A percentile compares a stretch with the other conserved stretches of the same genome.
Conservation (phyloP, 129 eudicot genomes). For the Centella asiatica region DNA sequence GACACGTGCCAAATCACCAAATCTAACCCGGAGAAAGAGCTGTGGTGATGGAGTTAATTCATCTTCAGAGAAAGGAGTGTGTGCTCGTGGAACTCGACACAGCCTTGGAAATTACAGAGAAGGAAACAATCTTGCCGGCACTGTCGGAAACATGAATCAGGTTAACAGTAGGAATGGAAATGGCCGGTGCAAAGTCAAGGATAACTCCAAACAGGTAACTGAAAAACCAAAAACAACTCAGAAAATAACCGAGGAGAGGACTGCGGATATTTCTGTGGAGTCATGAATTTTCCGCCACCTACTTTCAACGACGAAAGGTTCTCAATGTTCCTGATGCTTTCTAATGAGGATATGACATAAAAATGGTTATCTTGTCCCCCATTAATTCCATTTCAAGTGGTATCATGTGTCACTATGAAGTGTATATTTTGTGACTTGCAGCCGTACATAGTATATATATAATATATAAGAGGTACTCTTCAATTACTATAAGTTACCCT, state of each 20-base stretch:
- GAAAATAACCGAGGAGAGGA: neutral
- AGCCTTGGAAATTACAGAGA: conserved; percentile 56
- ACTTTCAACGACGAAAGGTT: neutral
- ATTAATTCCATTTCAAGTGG: neutral
- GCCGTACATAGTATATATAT: neutral
- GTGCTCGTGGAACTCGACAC: conserved; percentile 44
- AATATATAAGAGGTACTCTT: neutral
- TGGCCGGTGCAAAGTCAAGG: conserved; percentile 6
- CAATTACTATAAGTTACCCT: too few species aligned
- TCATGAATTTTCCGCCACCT: neutral
- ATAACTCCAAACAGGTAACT: neutral
- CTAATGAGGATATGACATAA: neutral
- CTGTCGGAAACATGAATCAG: neutral
- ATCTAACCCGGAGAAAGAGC: conserved; percentile 68
- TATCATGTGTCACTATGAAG: neutral
- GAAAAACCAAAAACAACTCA: conserved; percentile 2
- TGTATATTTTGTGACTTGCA: neutral
- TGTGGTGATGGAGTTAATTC: conserved; percentile 56
- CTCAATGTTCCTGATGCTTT: neutral
- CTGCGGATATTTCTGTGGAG: conserved; percentile 1
- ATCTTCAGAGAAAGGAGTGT: conserved; percentile 32
- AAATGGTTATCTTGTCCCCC: neutral
- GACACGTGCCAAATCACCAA: conserved; percentile 89
- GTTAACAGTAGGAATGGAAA: neutral
- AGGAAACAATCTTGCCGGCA: conserved; percentile 6